Base-by-base conservation (phyloP, 2,329 filamentous ascomycete genomes). In the Sodiomyces alkalinus region DNA sequence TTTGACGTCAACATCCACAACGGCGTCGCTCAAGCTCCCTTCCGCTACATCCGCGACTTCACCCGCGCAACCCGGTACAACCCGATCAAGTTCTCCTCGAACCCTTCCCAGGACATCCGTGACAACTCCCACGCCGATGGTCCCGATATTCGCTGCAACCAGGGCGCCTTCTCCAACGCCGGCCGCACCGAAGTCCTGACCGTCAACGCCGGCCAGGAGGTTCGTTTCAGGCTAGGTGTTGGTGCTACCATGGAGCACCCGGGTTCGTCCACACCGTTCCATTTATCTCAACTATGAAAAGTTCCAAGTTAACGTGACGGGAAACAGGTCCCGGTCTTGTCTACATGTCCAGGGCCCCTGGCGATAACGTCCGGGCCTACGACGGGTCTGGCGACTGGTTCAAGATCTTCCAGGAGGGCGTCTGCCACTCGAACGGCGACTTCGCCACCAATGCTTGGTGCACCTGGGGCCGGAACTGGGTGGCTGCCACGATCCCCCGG, bases 401-500 rank as follows among this genome's bases (percentile, higher is more conserved):
- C 34, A 44, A 42, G 35, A 38, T 42, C 16, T 34, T 30, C 25
- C 31, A 44, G 33, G 38, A 39, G 6, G 39, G 36, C 7, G 36
- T 44, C 14, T 44, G 40, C 35, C 33, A 35, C 27, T 10, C 23
- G 17, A 27, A 22, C 10, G 34, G 11, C 4, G 40, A 44, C 28
- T 39, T 42, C 27, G 39, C 36, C 26, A 36, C 15, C 6, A 27
- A 32, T 14, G 40, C 41, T 18, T 44, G 41, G 40, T 42, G 39
- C 30, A 37, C 31, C 10, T 42, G 29, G 27, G 36, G 31, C 19
- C 32, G 29, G 27, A 30, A 38, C 27, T 42, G 39, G n/a, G 37
- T 45, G n/a, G 44, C 48, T 30, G 43, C 48, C 15, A 50, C 42
- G 4, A 48, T 56, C 28, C 52, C 49, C 16, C 37, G 35, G 12